Base-by-base conservation (phyloP, 129 eudicot genomes). In the Lactuca saligna region DNA sequence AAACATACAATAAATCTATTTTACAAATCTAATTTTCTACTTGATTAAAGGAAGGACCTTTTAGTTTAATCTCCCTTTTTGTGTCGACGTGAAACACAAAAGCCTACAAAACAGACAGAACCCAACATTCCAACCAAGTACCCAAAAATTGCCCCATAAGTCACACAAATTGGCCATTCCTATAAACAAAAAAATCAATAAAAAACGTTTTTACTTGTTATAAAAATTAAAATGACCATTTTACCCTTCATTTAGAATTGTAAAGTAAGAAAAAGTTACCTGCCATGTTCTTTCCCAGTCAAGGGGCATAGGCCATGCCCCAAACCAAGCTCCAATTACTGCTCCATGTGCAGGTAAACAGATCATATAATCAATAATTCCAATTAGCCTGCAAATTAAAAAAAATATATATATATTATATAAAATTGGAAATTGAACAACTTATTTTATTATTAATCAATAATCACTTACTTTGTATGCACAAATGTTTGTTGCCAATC, bases 281-380 rank as follows among this genome's bases (percentile, higher is more conserved):
- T 94, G 99, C 99, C 97, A 94, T 11, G 82, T 73, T 71, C 99
- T 87, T 85, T 94, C 99, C 99, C 97, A 94, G 74, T 91, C 97
- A 75, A 91, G 96, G 35, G 97, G 97, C 97, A 91, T 91, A 8
- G 96, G 96, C 97, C 97, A 91, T 49, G 97, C 93, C 73, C 97
- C 97, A 71, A 91, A 85, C 99, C 99, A 94, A 65, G 93, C 91
- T 68, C 99, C 99, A 35, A 94, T 63, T 59, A 87, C 81, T 48
- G 96, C 90, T 62, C 93, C 99, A 78, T 89, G 84, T 70, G 99
- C 97, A 58, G 97, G 93, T 63, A 94, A 70, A 57, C 95, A 87
- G 16, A 89, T 82, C 82, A 87, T 81, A 76, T 68, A 80, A 76
- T 89, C 99, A 53, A 73, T 50, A 37, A 72, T 53, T 78, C 77